phyloP scores from a whole-genome alignment of 805 yeast genomes.

The Helenozyma baotianmanensis region DNA sequence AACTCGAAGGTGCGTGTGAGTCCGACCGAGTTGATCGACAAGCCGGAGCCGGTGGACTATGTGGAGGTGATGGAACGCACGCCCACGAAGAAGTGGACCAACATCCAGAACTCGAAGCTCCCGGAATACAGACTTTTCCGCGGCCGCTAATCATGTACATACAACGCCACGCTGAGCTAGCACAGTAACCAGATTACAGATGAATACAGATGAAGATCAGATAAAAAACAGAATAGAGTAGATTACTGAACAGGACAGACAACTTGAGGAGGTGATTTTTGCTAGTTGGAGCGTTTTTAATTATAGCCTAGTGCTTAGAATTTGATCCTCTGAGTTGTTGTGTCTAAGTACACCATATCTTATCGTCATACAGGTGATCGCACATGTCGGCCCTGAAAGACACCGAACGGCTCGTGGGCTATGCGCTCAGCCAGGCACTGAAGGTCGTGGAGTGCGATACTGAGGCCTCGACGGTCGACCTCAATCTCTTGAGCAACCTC shows the following conservation, averaged over 20 bases:
- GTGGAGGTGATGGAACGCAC: conserved; percentile 48
- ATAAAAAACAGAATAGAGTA: too few relatives aligned
- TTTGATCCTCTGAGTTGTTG: too few relatives aligned
- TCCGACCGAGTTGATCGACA: conserved; percentile 48
- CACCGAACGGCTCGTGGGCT: conserved; percentile 22
- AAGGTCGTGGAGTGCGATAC: conserved; percentile 38
- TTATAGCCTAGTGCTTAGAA: too few relatives aligned
- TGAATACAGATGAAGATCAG: too few relatives aligned
- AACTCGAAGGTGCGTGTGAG: conserved; percentile 70
- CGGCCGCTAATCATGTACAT: conserved; percentile 47
- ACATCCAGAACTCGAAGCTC: conserved; percentile 46
- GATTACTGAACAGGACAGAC: too few relatives aligned
- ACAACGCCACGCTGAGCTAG: too few relatives aligned
- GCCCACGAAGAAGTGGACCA: conserved; percentile 64
- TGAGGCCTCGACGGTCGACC: conserved; percentile 37
- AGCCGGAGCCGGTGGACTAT: conserved; percentile 47
- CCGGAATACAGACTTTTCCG: conserved; percentile 55
- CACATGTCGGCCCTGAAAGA: conserved; percentile 32
- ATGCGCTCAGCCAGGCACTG: conserved; percentile 27
- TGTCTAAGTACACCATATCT: too few relatives aligned
- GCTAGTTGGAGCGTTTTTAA: too few relatives aligned
- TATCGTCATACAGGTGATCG: too few relatives aligned
- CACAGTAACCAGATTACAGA: too few relatives aligned
- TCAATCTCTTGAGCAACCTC: conserved; percentile 48
- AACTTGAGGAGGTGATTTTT: too few relatives aligned